Conservation (phyloP, 495 filamentous ascomycete species). For the Diplogelasinospora grovesii region DNA sequence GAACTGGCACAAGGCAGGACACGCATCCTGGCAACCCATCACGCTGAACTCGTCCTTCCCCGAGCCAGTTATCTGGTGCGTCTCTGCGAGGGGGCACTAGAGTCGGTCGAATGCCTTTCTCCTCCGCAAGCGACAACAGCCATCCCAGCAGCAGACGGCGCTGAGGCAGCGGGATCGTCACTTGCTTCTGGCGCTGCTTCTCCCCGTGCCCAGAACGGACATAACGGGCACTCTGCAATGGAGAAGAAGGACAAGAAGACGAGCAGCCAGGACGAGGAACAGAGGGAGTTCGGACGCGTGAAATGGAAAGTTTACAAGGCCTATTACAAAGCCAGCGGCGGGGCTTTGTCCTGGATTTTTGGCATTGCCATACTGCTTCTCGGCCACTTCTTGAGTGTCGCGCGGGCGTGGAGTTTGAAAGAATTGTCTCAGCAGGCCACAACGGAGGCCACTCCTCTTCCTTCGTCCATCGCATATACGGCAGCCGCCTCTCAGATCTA, state of each 20-base stretch:
- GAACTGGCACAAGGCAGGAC: conserved; percentile 40
- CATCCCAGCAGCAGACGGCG: too few species aligned
- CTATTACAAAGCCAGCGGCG: conserved; percentile 54
- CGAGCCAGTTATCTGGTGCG: conserved; percentile 54
- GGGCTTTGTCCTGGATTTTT: conserved; percentile 45
- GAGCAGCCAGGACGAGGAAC: too few species aligned
- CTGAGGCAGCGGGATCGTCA: too few species aligned
- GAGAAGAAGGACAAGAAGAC: too few species aligned
- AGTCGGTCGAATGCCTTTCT: conserved; percentile 43
- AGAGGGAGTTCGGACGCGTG: conserved; percentile 55
- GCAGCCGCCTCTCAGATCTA: too few species aligned
- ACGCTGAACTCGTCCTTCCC: conserved; percentile 48
- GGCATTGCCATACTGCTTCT: conserved; percentile 37
- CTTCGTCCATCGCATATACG: background rate
- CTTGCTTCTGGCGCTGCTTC: too few species aligned
- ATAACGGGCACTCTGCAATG: too few species aligned
- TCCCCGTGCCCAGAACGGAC: too few species aligned
- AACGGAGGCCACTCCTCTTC: too few species aligned
- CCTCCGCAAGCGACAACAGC: conserved; percentile 53
- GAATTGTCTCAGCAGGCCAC: conserved; percentile 24
- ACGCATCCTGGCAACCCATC: conserved; percentile 48
- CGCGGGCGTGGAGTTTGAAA: conserved; percentile 26
- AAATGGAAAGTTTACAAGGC: conserved; percentile 48
- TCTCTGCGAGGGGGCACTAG: conserved; percentile 52
- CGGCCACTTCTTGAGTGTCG: conserved; percentile 35